Base-by-base conservation (phyloP, 108 stramenopile species). In the Bacterosira constricta region DNA sequence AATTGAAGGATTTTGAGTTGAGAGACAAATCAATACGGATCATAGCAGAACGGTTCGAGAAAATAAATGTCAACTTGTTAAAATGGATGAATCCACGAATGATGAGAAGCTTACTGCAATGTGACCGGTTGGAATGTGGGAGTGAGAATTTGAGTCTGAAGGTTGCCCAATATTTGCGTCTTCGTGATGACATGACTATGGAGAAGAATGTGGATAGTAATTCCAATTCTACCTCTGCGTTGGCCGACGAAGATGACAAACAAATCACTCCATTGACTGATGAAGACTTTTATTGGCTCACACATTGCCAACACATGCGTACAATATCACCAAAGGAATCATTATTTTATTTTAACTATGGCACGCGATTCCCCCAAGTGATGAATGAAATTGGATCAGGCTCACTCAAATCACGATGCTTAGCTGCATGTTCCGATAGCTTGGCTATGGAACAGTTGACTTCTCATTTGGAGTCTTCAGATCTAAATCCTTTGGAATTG, bases 221-320 rank as follows among this genome's bases (percentile, higher is more conserved):
- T 34, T 42, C 45, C 1, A 26, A 17, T 1, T 1, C 38, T 30
- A 34, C 26, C 34, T n/a, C 18, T 1, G 26, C 23, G 13, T 46
- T 15, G 20, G 46, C 27, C 41, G 25, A 45, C 56, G 23, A 30
- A 7, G 31, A n/a, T 44, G 38, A 30, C 29, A 36, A 25, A 11
- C 11, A 51, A 51, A 51, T 58, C 8, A 27, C 21, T 10, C 47
- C 64, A 23, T 30, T 79, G 11, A 46, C 71, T 2, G 72, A 79
- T 31, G 78, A 79, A 68, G 66, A 73, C 21, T 79, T 79, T 23
- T 79, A 74, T 36, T 79, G 71, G 66, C 45, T 79, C 4, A 79
- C 78, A 1, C 78, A 79, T 30, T 59, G 66, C 23, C 71, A 79
- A 34, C 26, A 38, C 36, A 73, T 79, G 66, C 78, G 73, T 2